Evolutionary conservation across 495 filamentous ascomycete genomes (phyloP), one percentile per base, ranked within the genome.

Genomic region (Sordaria brevicollis): DNA sequence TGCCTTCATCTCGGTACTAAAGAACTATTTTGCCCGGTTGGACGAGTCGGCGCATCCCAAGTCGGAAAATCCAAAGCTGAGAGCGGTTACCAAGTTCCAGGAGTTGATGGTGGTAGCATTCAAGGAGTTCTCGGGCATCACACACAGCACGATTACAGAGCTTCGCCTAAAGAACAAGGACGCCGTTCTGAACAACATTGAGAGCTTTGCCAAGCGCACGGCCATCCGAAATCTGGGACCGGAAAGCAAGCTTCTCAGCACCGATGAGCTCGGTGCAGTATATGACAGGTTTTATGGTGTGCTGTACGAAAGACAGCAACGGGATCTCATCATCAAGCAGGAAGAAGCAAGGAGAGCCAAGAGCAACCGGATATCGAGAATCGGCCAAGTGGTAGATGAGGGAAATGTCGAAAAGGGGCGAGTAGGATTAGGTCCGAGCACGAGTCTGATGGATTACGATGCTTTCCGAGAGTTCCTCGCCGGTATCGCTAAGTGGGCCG

Each of bases 31-130:
- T 79, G 89, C 91, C 6, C 89, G 91, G 25, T 84, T 99, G 17
- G 94, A 97, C 74, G 94, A 98, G 80, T 97, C 93, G 7, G 95
- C 95, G 5, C 96, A 99, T 76, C 96, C 95, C 0, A 92, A 90
- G 72, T 97, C 93, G 0, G 93, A 96, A 74, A 97, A 98, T 73
- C 89, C 93, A 1, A 98, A 97, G 76, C 81, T 97, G 29, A 86
- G 94, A 70, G 92, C 93, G 9, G 94, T 99, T 39, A 99, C 96
- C 0, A 86, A 92, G 54, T 99, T 99, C 79, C 95, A 99, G 77
- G 95, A 98, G 75, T 85, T 99, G 68, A 97, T 99, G 92, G 95
- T 99, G 3, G 94, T 97, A 4, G 95, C 95, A 13, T 98, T 98
- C 83, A 97, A 96, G 71, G 95, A 99, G 74, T 99, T 99, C 74